A percentile compares a stretch with the other conserved stretches of the same genome.
Evolutionary conservation across 2,329 filamentous ascomycete genomes (phyloP).

Genomic region (Fusarium sp.): DNA sequence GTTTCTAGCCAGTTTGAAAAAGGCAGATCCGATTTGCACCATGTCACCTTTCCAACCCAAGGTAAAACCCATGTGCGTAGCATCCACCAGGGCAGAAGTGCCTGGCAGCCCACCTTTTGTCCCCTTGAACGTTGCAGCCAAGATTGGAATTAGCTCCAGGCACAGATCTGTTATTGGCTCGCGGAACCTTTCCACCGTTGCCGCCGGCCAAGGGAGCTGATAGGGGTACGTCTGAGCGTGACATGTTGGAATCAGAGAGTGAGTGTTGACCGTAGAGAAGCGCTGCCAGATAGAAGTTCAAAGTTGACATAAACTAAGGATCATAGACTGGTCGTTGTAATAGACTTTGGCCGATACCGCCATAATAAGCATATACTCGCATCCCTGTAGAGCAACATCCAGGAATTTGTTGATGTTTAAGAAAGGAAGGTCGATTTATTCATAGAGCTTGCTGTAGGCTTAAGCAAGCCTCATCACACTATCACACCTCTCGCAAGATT

Average conservation of each 20-base stretch:
- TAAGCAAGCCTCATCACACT: background rate
- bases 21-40: slow-evolving; percentile 46
- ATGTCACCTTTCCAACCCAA: slow-evolving; percentile 44
- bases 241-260: slow-evolving; percentile 14
- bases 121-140: slow-evolving; percentile 31
- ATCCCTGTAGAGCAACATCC: background rate
- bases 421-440: background rate
- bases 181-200: slow-evolving; percentile 46
- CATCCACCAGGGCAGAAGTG: slow-evolving; percentile 1
- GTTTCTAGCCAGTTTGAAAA: slow-evolving; percentile 17
- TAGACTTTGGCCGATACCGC: background rate
- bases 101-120: slow-evolving; percentile 32
- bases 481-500: background rate
- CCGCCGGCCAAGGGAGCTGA: slow-evolving; percentile 28
- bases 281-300: slow-evolving; percentile 2
- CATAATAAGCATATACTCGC: background rate
- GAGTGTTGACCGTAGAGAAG: slow-evolving; percentile 30
- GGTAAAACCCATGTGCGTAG: slow-evolving; percentile 26
- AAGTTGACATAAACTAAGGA: slow-evolving; percentile 1
- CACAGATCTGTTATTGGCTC: slow-evolving; percentile 56
- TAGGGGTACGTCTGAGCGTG: slow-evolving; percentile 22
- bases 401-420: background rate
- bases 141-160: slow-evolving; percentile 52
- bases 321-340: background rate
- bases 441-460: background rate